Evolutionary conservation across 2,329 filamentous ascomycete species (phyloP).

Genomic region (Fusarium dimerum): DNA sequence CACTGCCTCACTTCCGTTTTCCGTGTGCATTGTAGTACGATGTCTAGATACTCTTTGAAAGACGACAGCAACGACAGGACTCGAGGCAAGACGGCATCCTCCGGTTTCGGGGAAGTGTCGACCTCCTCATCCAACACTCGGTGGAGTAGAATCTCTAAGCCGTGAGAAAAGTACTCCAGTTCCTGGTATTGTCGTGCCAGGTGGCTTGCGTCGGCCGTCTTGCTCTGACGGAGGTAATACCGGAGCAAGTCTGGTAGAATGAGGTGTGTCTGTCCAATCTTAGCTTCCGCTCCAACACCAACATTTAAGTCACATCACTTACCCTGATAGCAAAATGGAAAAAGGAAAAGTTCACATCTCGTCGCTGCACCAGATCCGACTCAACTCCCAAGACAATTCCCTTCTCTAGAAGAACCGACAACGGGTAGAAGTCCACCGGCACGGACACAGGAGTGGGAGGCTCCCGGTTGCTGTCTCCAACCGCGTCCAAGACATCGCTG

Average conservation of each 20-base stretch:
- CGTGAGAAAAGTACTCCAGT: constrained; percentile 90
- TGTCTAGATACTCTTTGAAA: constrained; percentile 86
- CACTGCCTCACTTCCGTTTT: constrained; percentile 96
- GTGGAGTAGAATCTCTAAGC: constrained; percentile 87
- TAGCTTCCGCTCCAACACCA: constrained; percentile 2
- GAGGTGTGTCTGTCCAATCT: constrained; percentile 70
- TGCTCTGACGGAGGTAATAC: constrained; percentile 73
- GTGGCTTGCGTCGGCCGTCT: constrained; percentile 77
- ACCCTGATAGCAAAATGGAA: constrained; percentile 87
- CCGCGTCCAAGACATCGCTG: constrained; percentile 75
- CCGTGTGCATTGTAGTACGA: constrained; percentile 93
- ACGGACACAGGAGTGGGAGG: constrained; percentile 75
- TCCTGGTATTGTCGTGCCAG: constrained; percentile 84
- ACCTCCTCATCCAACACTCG: constrained; percentile 94
- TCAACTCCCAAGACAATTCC: constrained; percentile 90
- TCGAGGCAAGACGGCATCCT: constrained; percentile 64
- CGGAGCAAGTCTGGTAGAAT: constrained; percentile 88
- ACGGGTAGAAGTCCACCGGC: constrained; percentile 90
- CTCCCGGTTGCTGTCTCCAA: constrained; percentile 66
- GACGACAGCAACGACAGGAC: constrained; percentile 67
- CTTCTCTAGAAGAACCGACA: constrained; percentile 85
- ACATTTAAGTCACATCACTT: constrained; percentile 37
- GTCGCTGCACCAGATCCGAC: constrained; percentile 87
- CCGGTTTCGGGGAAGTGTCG: constrained; percentile 65
- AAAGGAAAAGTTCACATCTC: constrained; percentile 88